Evolutionary conservation across 208 protist species (phyloP), one percentile per base, ranked within the genome.

Genomic region (Crithidia expoeki): DNA sequence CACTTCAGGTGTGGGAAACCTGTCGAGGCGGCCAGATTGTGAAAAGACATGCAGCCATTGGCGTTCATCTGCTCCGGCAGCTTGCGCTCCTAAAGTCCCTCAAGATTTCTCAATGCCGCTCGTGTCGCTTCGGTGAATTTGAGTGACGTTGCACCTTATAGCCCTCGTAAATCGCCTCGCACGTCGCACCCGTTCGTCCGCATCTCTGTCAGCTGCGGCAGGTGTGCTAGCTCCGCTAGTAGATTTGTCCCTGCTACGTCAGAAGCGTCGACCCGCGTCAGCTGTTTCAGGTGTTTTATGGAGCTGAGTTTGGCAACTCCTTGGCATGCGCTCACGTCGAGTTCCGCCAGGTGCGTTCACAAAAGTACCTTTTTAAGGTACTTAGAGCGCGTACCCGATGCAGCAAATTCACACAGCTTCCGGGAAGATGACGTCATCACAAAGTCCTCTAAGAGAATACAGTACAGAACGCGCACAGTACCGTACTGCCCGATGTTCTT

Each of bases 141-240:
- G 30, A 57, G 21, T 2, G 11, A 4, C 4, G 28, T 21, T 38
- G 28, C 28, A 16, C 52, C 12, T 0, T 3, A 6, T 11, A 57
- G 52, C 9, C 27, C 30, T 4, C 9, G 6, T 4, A 57, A 17
- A 17, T 57, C 6, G 30, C 52, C 52, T 6, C 38, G 36, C 30
- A 57, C 12, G 12, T 16, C 30, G 19, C 52, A 57, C 52, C 52
- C 52, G 17, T 38, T 57, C 52, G 38, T 21, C 52, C 52, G 52
- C 52, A 57, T 14, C 52, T 57, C 52, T 23, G 52, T 19, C 30
- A 57, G 30, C 30, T 38, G 52, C 19, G 52, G 9, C 28, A 57
- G 30, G 14, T 2, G 28, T 16, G 30, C 33, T 30, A 57, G 30
- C 52, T 6, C 38, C 28, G 52, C 30, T 14, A 57, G 52, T 19